Evolutionary conservation across 2,329 filamentous ascomycete species (phyloP), one percentile per base, ranked within the genome.

Genomic region (Trichophyton simii): DNA sequence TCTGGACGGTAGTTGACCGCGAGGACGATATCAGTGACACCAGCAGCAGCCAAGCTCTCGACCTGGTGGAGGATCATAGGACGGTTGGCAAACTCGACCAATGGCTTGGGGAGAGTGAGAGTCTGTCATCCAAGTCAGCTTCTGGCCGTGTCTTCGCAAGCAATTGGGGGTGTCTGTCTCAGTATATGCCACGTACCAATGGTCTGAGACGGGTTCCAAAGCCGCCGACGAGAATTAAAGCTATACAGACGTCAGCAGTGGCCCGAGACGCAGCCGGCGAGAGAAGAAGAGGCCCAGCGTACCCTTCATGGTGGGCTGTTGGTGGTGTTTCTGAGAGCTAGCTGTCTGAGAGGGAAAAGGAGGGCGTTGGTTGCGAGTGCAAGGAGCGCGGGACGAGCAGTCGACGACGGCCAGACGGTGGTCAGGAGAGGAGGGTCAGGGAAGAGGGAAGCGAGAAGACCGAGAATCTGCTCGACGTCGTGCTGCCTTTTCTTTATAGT

Each of bases 41-140:
- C 92, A 63, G 91, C 92, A 63, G 86, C 87, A 68, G 94, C 92
- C 68, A 99, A 83, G 67, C 90, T 91, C 79, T 96, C 91, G 70
- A 99, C 89, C 79, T 99, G 92, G 79, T 97, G 92, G 72, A 95
- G 83, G 76, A 99, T 97, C 92, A 99, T 99, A 74, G 91, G 94
- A 79, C 94, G 92, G 83, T 99, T 99, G 73, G 85, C 91, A 73
- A 99, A 99, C 79, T 99, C 92, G 72, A 99, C 94, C 68, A 99
- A 83, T 67, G 94, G 92, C 79, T 97, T 99, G 65, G 92, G 92
- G 68, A 96, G 88, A 59, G 94, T 96, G 73, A 99, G 85, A 70
- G 92, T 99, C 90, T 95, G 74, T 60, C 31, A 48, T n/a, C 18
- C 25, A 9, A 18, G 58, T 63, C 52, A 63, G 62, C 36, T 13